phyloP scores from a whole-genome alignment of 2,329 filamentous ascomycete species.

The Talaromyces marneffei region DNA sequence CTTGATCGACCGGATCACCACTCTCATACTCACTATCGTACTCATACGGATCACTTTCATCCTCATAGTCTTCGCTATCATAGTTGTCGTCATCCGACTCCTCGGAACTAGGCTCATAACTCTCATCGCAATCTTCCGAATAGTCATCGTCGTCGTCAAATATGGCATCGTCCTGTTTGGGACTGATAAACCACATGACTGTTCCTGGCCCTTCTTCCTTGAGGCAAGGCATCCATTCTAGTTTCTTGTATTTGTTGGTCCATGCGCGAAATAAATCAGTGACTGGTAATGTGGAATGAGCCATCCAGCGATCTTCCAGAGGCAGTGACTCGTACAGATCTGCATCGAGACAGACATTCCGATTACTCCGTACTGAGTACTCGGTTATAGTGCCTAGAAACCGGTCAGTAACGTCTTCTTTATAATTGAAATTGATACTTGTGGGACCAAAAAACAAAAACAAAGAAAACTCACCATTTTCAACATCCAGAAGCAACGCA shows the following conservation, averaged over 20 bases:
- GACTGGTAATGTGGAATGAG: background rate
- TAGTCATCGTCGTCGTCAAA: background rate
- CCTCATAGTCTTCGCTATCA: background rate
- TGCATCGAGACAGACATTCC: slow-evolving; percentile 1
- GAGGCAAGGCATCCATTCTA: slow-evolving; percentile 8
- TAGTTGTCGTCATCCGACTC: slow-evolving; percentile 8
- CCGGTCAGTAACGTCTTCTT: background rate
- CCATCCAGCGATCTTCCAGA: slow-evolving; percentile 12
- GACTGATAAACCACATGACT: background rate
- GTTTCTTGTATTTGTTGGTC: slow-evolving; percentile 3
- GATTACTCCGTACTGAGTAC: slow-evolving; percentile 2
- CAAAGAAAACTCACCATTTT: slow-evolving; percentile 3
- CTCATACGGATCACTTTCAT: slow-evolving; percentile 3
- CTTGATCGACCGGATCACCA: background rate
- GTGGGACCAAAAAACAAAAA: no score
- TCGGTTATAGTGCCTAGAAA: slow-evolving; percentile 10
- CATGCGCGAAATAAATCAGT: slow-evolving; percentile 2
- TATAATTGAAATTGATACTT: background rate
- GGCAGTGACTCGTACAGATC: slow-evolving; percentile 4
- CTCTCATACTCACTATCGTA: slow-evolving; percentile 13
- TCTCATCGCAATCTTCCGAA: slow-evolving; percentile 9
- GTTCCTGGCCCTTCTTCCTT: background rate
- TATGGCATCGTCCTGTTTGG: background rate
- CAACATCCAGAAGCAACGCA: slow-evolving; percentile 3
- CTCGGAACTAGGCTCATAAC: slow-evolving; percentile 10